Percentiles rank a stretch among this genome's conserved stretches.
These are phyloP conservation scores for Phoma sp. DNA, from an alignment of 2,329 filamentous ascomycete species.

Conservation along the genomic window DNA sequence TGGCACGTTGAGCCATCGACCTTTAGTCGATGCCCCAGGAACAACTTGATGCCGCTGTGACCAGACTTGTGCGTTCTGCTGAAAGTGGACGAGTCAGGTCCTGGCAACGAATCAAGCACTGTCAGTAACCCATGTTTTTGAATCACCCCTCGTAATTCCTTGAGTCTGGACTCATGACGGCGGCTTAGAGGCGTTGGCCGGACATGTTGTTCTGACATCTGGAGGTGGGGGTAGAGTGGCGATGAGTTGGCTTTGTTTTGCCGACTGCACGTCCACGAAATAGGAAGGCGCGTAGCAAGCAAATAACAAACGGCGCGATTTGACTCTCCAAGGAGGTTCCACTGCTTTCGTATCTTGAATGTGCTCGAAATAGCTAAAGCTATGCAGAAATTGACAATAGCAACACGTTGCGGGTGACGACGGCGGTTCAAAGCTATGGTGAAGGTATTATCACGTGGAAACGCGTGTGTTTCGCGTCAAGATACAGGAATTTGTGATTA, in stretches of 20 bases:
- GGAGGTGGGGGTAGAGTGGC: not conserved
- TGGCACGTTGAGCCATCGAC: not conserved
- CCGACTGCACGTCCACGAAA: slow-evolving; percentile 5
- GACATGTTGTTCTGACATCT: not conserved
- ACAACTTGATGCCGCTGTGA: not conserved
- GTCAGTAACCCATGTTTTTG: not conserved
- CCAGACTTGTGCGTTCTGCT: not conserved
- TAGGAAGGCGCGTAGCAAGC: slow-evolving; percentile 3
- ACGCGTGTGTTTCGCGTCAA: not conserved
- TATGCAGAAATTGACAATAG: no score
- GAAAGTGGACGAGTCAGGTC: slow-evolving; percentile 2
- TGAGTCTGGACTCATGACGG: not conserved
- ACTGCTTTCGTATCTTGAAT: not conserved
- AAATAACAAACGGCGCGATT: not conserved
- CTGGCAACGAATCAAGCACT: slow-evolving; percentile 5
- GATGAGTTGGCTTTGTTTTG: not conserved
- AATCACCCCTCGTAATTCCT: not conserved
- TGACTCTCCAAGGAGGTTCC: no score
- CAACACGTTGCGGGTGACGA: no score
- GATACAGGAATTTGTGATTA: no score
- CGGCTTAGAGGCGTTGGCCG: not conserved
- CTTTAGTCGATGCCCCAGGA: not conserved
- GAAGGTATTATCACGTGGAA: not conserved
- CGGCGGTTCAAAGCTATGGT: not conserved
- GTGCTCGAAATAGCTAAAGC: no score